These are phyloP conservation scores for Verticillium nonalfalfae DNA, from an alignment of 2,329 filamentous ascomycete genomes.

Conservation along the genomic window DNA sequence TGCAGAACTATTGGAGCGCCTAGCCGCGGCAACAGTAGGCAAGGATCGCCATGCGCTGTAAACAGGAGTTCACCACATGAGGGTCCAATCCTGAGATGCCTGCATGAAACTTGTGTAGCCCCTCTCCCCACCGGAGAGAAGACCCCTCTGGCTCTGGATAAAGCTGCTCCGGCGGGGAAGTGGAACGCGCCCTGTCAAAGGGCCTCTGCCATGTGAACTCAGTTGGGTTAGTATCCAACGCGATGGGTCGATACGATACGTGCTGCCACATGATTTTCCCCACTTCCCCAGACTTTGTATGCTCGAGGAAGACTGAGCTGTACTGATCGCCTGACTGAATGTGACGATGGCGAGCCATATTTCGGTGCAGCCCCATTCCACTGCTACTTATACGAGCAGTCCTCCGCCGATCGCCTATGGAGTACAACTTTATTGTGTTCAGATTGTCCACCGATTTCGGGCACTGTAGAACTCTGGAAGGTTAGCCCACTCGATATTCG, in stretches of 20 bases:
- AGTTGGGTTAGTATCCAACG: not conserved
- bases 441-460: not conserved
- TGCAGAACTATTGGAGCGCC: not conserved
- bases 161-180: conserved; percentile 1
- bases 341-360: too few relatives aligned
- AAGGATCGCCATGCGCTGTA: not conserved
- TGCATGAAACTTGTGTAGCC: not conserved
- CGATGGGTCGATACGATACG: not conserved
- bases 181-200: not conserved
- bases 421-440: too few relatives aligned
- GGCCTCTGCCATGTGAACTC: not conserved
- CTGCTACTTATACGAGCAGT: not conserved
- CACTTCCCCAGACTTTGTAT: not conserved
- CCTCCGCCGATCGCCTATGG: not conserved
- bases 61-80: not conserved
- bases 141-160: not conserved
- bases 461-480: not conserved
- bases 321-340: too few relatives aligned
- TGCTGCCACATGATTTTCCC: not conserved
- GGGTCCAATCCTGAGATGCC: not conserved
- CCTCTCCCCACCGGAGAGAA: not conserved
- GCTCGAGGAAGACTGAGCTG: too few relatives aligned
- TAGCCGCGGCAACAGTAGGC: not conserved
- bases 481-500: not conserved
- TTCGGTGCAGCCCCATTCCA: not conserved